Base-by-base conservation (phyloP, 805 yeast genomes). In the Candida manassasensis region DNA sequence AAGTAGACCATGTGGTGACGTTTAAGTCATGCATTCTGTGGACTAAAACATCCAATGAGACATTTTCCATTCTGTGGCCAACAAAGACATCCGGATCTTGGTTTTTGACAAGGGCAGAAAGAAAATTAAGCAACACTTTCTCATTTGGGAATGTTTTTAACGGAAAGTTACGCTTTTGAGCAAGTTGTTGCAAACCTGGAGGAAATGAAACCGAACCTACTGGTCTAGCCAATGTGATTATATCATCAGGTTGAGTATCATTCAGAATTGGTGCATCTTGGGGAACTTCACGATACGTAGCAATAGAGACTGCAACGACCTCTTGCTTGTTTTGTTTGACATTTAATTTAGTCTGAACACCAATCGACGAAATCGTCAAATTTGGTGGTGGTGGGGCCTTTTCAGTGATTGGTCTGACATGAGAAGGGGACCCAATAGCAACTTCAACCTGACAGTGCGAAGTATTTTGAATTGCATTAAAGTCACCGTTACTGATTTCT, bases 21-120 rank as follows among this genome's bases (percentile, higher is more conserved):
- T 77, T 75, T 40, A 81, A 67, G 39, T 82, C 90, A 48, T 76
- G 69, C 78, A 89, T 75, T 48, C 97, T 73, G 45, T 84, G 94
- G 34, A 86, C 72, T 41, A 93, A 62, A 12, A 89, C 81, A 52
- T 84, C 94, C 29, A 93, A 58, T 9, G 88, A 79, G 9, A 85
- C 73, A 43, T 75, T 77, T 44, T 90, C 96, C 41, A 93, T 63
- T 44, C 82, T 71, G 55, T 93, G 97, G 19, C 98, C 98, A 26
- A 90, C 55, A 35, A 87, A 75, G 2, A 88, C 81, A 63, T 93
- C 98, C 0, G 97, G 97, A 57, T 93, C 98, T n/a, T 73, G 63
- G 27, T 62, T 63, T 46, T 79, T 81, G 31, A 90, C 61, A 51
- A 78, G 57, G 0, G 85, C 90, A 36, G 88, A 69, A 32, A 93